Conservation (phyloP, 2,329 filamentous ascomycete species). For the Colletotrichum higginsianum region DNA sequence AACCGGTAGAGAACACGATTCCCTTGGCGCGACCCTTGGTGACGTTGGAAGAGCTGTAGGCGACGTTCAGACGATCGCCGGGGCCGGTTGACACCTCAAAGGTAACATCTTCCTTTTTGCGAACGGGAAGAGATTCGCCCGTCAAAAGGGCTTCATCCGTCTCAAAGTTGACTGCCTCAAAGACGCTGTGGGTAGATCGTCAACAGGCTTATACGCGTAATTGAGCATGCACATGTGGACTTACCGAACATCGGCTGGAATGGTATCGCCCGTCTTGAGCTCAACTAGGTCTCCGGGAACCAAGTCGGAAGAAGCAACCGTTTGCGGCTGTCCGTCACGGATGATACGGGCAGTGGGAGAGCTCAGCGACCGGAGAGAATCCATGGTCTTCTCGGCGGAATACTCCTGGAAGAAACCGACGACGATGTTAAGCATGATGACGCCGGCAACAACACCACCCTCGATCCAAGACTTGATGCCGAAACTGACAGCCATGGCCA, state of each 20-base stretch:
- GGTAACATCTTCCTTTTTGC: constrained; percentile 64
- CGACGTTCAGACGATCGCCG: constrained; percentile 74
- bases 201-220: constrained; percentile 54
- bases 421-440: constrained; percentile 67
- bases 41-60: constrained; percentile 73
- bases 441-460: constrained; percentile 66
- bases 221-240: constrained; percentile 9
- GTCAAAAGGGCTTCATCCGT: constrained; percentile 75
- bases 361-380: constrained; percentile 64
- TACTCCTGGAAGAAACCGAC: constrained; percentile 70
- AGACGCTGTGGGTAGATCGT: constrained; percentile 48
- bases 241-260: constrained; percentile 57
- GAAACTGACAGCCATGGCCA: constrained; percentile 66
- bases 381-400: constrained; percentile 68
- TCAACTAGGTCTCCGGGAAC: constrained; percentile 72
- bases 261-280: constrained; percentile 62
- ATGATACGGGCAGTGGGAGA: constrained; percentile 65
- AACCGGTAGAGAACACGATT: constrained; percentile 72
- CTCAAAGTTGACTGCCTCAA: constrained; percentile 69
- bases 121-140: constrained; percentile 73
- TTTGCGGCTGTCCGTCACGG: constrained; percentile 62
- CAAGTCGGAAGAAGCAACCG: constrained; percentile 67
- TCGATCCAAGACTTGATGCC: constrained; percentile 68
- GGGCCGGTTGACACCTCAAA: constrained; percentile 68
- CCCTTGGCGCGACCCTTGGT: constrained; percentile 74